Percentiles rank a stretch among this genome's conserved stretches.
These are phyloP conservation scores for Coniochaeta sp. DNA, from an alignment of 2,329 filamentous ascomycete genomes.

Conservation along the genomic window DNA sequence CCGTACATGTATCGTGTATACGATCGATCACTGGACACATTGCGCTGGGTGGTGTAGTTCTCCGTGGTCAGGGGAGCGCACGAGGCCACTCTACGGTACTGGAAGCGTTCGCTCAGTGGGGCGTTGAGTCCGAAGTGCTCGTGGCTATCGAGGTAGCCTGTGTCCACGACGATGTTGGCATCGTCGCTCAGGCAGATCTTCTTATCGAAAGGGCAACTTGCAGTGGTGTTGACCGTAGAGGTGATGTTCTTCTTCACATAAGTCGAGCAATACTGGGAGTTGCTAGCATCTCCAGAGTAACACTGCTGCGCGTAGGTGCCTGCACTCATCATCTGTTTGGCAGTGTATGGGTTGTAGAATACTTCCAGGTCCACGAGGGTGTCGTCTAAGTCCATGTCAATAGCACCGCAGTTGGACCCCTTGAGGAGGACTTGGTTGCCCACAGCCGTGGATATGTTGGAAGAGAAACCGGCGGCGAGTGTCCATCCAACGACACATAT, in stretches of 20 bases:
- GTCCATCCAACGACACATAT: background rate
- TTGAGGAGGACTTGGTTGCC: background rate
- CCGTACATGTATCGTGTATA: background rate
- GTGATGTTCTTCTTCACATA: background rate
- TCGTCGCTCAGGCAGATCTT: background rate
- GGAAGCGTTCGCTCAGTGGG: background rate
- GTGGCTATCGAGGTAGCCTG: slow-evolving; percentile 7
- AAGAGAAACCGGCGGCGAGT: background rate
- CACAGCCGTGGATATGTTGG: background rate
- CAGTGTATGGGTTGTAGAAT: too few species aligned
- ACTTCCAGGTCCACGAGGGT: background rate
- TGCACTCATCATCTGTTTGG: background rate
- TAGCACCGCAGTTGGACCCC: background rate
- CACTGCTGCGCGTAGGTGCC: background rate
- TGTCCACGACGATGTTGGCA: slow-evolving; percentile 3
- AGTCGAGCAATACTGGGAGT: background rate
- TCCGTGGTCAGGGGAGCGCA: background rate
- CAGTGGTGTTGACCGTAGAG: background rate
- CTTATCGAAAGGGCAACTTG: slow-evolving; percentile 4
- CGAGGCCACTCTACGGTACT: background rate
- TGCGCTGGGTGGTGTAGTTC: background rate
- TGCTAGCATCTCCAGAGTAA: background rate
- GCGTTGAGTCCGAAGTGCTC: slow-evolving; percentile 5
- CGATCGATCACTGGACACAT: background rate
- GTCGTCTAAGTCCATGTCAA: background rate